Evolutionary conservation across 2,329 filamentous ascomycete species (phyloP), one percentile per base, ranked within the genome.

Genomic region (Polytolypa hystricis): DNA sequence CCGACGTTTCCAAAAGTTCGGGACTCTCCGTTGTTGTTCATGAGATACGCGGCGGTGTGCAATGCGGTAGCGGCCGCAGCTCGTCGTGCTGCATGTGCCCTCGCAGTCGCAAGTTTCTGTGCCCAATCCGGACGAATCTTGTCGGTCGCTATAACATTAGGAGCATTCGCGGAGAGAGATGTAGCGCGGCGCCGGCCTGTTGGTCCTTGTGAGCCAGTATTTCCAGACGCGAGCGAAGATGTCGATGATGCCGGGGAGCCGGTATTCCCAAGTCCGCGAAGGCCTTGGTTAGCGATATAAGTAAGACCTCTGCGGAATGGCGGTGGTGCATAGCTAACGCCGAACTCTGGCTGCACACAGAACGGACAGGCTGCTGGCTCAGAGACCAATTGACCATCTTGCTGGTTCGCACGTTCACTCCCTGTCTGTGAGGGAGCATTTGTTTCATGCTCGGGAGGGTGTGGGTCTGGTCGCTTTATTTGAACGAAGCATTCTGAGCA

Each of bases 401-500:
- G 57, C 37, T 65, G 61, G 17, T 61, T 53, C 37, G 61, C 45
- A 30, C 59, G 48, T 28, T 59, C 53, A 18, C 50, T 52, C 34
- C 60, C 55, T 27, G 54, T 50, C 16, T 47, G 44, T 5, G 57
- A 49, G 26, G 56, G 50, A 44, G 70, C 64, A 30, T 55, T 44
- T 33, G 64, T 58, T 18, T 72, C 71, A 52, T 91, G 84, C 55
- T 94, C 84, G 1, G 85, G 84, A 26, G 86, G 77, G 56, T 95
- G 84, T 7, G 86, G 87, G 46, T 98, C 89, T 3, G 86, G 79
- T 28, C 91, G 77, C 58, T 95, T 96, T 56, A 98, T 98, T 58
- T 98, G 91, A 3, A 98, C 91, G 52, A 98, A 98, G 58, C 91
- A 98, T 63, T 98, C 91, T 28, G 87, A 96, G 62, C 91, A 98